Evolutionary conservation across 257 asterid species (phyloP).

Genomic region (Datura wrightii): DNA sequence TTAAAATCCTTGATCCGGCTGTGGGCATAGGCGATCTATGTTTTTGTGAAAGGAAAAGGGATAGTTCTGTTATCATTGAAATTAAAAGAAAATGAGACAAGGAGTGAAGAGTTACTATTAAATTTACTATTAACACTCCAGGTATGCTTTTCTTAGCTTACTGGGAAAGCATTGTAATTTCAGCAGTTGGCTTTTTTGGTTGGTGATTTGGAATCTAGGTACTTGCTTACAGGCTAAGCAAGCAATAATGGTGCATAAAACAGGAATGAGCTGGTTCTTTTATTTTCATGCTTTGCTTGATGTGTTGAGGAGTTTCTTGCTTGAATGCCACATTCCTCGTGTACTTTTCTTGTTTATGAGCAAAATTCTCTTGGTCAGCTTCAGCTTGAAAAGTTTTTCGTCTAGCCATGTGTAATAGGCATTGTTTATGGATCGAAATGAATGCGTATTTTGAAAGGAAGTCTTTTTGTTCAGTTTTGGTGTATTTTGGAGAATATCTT

Average conservation of each 20-base stretch:
- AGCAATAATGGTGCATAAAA: slow-evolving; percentile 41
- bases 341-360: slow-evolving; percentile 29
- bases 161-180: slow-evolving; percentile 30
- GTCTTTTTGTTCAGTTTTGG: slow-evolving; percentile 44
- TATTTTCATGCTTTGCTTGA: slow-evolving; percentile 42
- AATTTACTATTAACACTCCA: background rate
- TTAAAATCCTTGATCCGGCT: background rate
- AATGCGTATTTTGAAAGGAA: slow-evolving; percentile 49
- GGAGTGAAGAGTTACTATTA: background rate
- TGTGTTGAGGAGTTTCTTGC: slow-evolving; percentile 39
- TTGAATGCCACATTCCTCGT: slow-evolving; percentile 27
- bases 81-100: background rate
- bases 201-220: slow-evolving; percentile 55
- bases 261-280: slow-evolving; percentile 19
- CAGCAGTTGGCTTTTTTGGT: slow-evolving; percentile 37
- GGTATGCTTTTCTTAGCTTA: slow-evolving; percentile 33
- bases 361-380: slow-evolving; percentile 23
- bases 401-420: slow-evolving; percentile 40
- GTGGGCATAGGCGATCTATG: slow-evolving; percentile 6
- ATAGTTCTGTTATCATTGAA: background rate
- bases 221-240: slow-evolving; percentile 70
- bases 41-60: slow-evolving; percentile 8
- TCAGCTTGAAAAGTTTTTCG: slow-evolving; percentile 35
- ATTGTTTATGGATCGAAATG: slow-evolving; percentile 47
- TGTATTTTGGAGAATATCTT: slow-evolving; percentile 46